A percentile compares a stretch with the other conserved stretches of the same genome.
Conservation (phyloP, 768 basidiomycete species). For the Pleurotus platypus region DNA sequence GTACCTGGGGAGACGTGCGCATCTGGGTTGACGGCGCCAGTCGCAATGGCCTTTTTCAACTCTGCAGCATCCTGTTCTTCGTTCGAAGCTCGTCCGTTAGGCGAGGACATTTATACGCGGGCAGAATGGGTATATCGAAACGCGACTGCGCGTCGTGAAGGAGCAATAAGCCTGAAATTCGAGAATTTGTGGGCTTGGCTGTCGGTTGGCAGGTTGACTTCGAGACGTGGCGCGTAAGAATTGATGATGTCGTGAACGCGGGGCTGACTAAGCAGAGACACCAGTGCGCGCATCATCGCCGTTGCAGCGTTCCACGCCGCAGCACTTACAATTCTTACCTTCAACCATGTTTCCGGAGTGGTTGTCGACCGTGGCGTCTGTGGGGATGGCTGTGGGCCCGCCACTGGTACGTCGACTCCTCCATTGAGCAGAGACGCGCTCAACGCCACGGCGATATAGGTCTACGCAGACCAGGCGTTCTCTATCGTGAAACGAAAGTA, state of each 20-base stretch:
- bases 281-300: background rate
- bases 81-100: conserved; percentile 20
- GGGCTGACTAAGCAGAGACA: background rate
- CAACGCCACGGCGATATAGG: conserved; percentile 27
- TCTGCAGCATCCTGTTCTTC: conserved; percentile 41
- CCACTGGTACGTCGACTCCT: conserved; percentile 45
- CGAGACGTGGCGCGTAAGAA: background rate
- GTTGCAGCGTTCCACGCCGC: background rate
- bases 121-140: too few species aligned
- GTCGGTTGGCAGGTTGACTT: background rate
- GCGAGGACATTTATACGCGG: background rate
- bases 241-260: background rate
- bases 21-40: conserved; percentile 23
- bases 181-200: too few species aligned
- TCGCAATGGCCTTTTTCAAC: conserved; percentile 40
- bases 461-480: conserved; percentile 78
- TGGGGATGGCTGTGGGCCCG: conserved; percentile 84
- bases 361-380: conserved; percentile 65
- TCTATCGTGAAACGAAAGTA: conserved; percentile 81
- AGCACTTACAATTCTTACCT: background rate
- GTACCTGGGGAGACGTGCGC: conserved; percentile 24
- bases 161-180: too few species aligned
- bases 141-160: too few species aligned
- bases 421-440: background rate
- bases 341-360: conserved; percentile 32